These are phyloP conservation scores for Dendrothele bispora DNA, from an alignment of 768 basidiomycete genomes.

Conservation along the genomic window DNA sequence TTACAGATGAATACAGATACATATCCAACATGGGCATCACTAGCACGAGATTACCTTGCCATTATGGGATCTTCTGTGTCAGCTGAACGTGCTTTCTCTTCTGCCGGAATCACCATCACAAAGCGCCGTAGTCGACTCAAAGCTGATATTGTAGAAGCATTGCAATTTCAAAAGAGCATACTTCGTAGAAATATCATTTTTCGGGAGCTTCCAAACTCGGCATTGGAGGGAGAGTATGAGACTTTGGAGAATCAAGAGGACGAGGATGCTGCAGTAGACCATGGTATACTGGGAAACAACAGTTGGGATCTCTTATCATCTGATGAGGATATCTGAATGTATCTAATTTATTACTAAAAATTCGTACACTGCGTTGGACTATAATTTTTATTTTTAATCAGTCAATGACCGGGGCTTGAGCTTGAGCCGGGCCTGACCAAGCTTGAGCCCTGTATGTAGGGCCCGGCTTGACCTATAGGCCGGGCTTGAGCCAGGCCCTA, in stretches of 20 bases:
- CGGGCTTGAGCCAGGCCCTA: no score
- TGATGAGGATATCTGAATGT: no score
- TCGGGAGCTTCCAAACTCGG: no score
- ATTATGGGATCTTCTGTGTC: constrained; percentile 40
- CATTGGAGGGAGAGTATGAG: neutral
- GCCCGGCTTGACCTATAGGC: no score
- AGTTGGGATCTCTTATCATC: neutral
- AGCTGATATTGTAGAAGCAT: constrained; percentile 23
- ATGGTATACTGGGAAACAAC: neutral
- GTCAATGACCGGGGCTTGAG: no score
- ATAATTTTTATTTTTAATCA: no score
- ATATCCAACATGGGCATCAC: constrained; percentile 32
- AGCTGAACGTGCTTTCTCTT: constrained; percentile 38
- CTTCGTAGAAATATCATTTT: constrained; percentile 10
- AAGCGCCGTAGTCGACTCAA: constrained; percentile 21
- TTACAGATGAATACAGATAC: constrained; percentile 20
- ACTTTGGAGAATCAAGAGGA: neutral
- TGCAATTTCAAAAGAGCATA: constrained; percentile 18
- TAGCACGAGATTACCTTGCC: constrained; percentile 35
- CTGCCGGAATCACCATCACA: constrained; percentile 35
- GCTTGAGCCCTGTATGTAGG: no score
- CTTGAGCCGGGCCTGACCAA: no score
- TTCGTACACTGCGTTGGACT: no score
- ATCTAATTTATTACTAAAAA: no score
- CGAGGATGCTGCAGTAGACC: neutral